Conservation (phyloP, 768 basidiomycete species). For the Paxillus ammoniavirescens region DNA sequence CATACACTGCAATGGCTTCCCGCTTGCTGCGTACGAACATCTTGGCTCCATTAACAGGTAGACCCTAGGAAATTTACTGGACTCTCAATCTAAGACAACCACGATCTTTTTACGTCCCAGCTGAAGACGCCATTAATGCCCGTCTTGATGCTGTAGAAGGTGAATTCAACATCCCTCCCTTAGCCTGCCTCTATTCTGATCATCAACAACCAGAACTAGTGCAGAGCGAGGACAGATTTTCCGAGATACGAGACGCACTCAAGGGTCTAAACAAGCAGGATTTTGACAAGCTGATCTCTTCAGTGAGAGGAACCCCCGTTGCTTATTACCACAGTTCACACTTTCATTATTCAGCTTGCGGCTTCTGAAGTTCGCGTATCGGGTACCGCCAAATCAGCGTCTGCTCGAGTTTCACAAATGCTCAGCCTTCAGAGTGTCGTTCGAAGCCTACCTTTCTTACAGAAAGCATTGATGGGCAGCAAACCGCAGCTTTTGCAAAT, state of each 20-base stretch:
- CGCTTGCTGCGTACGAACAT: conserved; percentile 79
- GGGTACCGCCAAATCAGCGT: conserved; percentile 60
- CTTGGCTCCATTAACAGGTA: conserved; percentile 78
- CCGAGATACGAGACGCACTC: conserved; percentile 63
- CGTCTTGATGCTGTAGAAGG: conserved; percentile 89
- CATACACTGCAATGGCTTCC: conserved; percentile 87
- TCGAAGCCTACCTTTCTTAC: conserved; percentile 60
- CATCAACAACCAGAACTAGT: conserved; percentile 56
- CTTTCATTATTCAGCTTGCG: conserved; percentile 49
- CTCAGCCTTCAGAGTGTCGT: conserved; percentile 76
- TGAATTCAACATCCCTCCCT: conserved; percentile 14
- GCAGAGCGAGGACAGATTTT: conserved; percentile 72
- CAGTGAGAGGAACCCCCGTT: conserved; percentile 37
- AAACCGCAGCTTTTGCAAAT: conserved; percentile 60
- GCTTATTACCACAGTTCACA: not conserved
- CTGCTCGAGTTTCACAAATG: conserved; percentile 72
- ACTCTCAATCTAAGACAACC: not conserved
- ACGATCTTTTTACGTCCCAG: not conserved
- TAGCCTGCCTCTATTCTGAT: conserved; percentile 1
- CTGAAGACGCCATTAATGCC: conserved; percentile 62
- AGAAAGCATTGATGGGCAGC: conserved; percentile 57
- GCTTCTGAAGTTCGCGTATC: conserved; percentile 57
- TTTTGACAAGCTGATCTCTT: conserved; percentile 81
- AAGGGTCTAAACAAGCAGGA: conserved; percentile 77
- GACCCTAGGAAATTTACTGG: not conserved